These are phyloP conservation scores for Naganishia randhawae DNA, from an alignment of 768 basidiomycete species.

Conservation along the genomic window DNA sequence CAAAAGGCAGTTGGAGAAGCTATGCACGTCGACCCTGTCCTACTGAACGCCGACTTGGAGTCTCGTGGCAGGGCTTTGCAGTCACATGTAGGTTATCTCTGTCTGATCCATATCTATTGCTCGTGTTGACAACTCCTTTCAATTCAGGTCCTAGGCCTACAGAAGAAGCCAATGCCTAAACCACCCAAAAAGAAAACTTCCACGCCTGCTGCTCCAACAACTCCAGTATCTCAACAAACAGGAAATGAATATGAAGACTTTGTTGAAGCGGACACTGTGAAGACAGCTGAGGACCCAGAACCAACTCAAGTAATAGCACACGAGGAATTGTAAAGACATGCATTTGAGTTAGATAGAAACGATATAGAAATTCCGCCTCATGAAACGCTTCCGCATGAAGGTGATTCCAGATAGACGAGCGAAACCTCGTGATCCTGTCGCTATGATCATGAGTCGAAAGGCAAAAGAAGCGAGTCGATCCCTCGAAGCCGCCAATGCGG, in stretches of 20 bases:
- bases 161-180: conserved; percentile 25
- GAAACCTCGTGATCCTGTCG: too few relatives aligned
- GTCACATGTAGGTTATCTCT: conserved; percentile 16
- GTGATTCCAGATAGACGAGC: too few relatives aligned
- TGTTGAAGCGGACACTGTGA: conserved; percentile 13
- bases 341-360: background rate
- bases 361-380: too few relatives aligned
- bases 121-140: background rate
- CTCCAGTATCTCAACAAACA: conserved; percentile 9
- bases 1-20: conserved; percentile 22
- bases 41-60: conserved; percentile 24
- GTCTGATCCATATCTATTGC: background rate
- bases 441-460: background rate
- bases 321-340: conserved; percentile 22
- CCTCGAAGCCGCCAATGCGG: too few relatives aligned
- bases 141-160: conserved; percentile 21
- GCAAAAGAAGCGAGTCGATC: too few relatives aligned
- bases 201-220: background rate
- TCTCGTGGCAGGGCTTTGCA: conserved; percentile 24
- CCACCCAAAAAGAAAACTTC: conserved; percentile 18
- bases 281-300: conserved; percentile 3
- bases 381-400: too few relatives aligned
- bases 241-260: background rate
- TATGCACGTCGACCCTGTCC: conserved; percentile 18
- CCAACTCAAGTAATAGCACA: conserved; percentile 12